Evolutionary conservation across 176 grass and related monocot genomes (phyloP).

Genomic region (Zoysia pacifica): DNA sequence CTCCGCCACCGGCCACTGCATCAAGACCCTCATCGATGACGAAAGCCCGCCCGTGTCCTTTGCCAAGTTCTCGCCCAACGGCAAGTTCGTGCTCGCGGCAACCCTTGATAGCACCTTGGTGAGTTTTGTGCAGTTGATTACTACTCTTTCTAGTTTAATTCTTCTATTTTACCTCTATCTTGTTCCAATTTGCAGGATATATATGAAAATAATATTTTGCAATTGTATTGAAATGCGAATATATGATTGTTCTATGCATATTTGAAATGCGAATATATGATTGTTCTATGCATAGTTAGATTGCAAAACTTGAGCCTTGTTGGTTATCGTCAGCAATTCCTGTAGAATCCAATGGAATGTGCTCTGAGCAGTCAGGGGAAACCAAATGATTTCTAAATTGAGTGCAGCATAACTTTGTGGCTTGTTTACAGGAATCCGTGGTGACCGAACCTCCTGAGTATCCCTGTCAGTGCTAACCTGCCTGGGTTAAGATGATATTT

Average conservation of each 20-base stretch:
- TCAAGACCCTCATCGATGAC: constrained; percentile 90
- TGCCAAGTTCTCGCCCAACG: constrained; percentile 86
- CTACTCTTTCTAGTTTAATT: not conserved
- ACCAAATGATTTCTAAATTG: not conserved
- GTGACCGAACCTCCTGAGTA: not conserved
- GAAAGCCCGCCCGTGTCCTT: constrained; percentile 81
- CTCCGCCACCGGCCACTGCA: constrained; percentile 73
- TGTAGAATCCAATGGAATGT: not conserved
- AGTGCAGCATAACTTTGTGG: not conserved
- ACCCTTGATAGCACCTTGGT: constrained; percentile 93
- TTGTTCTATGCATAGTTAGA: not conserved
- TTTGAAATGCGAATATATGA: not conserved
- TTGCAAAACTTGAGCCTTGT: not conserved
- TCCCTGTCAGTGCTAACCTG: not conserved
- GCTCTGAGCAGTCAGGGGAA: not conserved
- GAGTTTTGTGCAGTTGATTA: constrained; percentile 37
- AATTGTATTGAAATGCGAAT: not conserved
- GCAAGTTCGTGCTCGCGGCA: constrained; percentile 88
- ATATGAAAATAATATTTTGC: constrained; percentile 16
- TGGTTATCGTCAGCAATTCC: not conserved
- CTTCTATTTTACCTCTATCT: not conserved
- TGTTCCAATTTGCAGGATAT: not conserved
- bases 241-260: not conserved
- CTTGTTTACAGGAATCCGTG: not conserved
- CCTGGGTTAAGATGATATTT: not conserved